phyloP scores from a whole-genome alignment of 176 grass and related monocot genomes.

The Echinochloa phyllopogon region DNA sequence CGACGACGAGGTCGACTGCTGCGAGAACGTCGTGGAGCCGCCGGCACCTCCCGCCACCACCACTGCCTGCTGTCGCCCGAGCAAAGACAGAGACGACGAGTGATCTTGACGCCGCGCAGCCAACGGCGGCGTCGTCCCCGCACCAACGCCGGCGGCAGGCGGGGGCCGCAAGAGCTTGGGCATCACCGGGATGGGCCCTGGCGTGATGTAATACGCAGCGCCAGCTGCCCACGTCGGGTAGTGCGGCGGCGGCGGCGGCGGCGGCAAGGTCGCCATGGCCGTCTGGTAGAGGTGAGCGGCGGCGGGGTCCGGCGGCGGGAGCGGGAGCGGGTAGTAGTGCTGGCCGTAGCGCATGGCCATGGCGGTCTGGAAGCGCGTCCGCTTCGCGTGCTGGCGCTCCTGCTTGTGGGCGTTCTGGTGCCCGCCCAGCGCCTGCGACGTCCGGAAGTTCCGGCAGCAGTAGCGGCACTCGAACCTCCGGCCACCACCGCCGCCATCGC shows the following conservation, averaged over 20 bases:
- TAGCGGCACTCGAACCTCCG: conserved; percentile 82
- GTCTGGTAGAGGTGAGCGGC: conserved; percentile 14
- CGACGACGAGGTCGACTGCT: conserved; percentile 36
- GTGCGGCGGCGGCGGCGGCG: conserved; percentile 45
- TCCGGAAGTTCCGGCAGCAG: conserved; percentile 80
- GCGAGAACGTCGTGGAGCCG: conserved; percentile 29
- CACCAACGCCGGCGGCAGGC: conserved; percentile 3
- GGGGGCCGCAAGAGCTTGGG: conserved; percentile 38
- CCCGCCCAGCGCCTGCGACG: conserved; percentile 73
- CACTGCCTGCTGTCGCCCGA: conserved; percentile 30
- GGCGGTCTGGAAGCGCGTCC: conserved; percentile 65
- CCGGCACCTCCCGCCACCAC: conserved; percentile 21
- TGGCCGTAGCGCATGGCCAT: conserved; percentile 47
- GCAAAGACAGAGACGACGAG: conserved; percentile 1
- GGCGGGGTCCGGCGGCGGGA: neutral
- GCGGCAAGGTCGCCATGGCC: neutral
- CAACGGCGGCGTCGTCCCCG: neutral
- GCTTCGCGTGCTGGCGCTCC: conserved; percentile 74
- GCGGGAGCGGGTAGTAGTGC: conserved; percentile 2
- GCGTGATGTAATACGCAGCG: conserved; percentile 37
- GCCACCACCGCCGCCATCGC: neutral
- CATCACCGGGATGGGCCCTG: conserved; percentile 34
- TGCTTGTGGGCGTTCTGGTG: conserved; percentile 85
- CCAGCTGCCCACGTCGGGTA: conserved; percentile 55
- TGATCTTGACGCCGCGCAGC: conserved; percentile 22